Percentiles rank a stretch among this genome's conserved stretches.
Conservation (phyloP, 352 stramenopile species). For the Blastocystis sp. region DNA sequence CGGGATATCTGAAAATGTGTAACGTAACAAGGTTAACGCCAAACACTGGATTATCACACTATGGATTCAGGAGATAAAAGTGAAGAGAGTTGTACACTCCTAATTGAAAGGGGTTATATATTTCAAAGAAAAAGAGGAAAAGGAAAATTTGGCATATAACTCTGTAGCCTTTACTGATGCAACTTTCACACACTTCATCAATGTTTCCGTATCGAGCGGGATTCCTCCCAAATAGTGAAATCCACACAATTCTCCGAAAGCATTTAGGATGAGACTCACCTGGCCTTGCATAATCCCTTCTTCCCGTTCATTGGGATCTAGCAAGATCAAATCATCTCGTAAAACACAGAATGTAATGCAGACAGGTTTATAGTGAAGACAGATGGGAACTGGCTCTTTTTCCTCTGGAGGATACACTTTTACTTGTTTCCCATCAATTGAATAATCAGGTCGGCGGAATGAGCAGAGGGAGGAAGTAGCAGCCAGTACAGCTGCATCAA, state of each 20-base stretch:
- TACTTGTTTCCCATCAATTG: conserved; percentile 53
- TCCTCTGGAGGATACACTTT: not conserved
- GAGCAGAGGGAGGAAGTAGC: conserved; percentile 35
- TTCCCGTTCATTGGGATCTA: conserved; percentile 64
- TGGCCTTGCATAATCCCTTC: conserved; percentile 37
- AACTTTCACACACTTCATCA: conserved; percentile 48
- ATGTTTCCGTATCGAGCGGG: not conserved
- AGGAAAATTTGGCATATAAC: not conserved
- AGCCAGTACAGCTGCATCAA: conserved; percentile 47
- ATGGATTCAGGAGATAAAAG: no score
- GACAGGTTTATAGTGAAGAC: conserved; percentile 57
- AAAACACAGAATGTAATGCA: conserved; percentile 63
- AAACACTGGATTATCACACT: no score
- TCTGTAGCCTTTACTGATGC: conserved; percentile 50
- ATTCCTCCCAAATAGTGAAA: conserved; percentile 63
- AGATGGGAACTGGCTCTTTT: conserved; percentile 63
- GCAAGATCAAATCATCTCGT: not conserved
- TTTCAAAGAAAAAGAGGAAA: no score
- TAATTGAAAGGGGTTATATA: no score
- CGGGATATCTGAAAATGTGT: no score
- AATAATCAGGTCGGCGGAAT: conserved; percentile 63
- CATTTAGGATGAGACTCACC: conserved; percentile 58
- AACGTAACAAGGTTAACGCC: no score
- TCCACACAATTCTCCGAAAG: conserved; percentile 64
- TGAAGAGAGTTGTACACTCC: no score